Percentiles rank a stretch among this genome's conserved stretches.
phyloP scores from a whole-genome alignment of 495 filamentous ascomycete species.

The Neurospora hispaniola region DNA sequence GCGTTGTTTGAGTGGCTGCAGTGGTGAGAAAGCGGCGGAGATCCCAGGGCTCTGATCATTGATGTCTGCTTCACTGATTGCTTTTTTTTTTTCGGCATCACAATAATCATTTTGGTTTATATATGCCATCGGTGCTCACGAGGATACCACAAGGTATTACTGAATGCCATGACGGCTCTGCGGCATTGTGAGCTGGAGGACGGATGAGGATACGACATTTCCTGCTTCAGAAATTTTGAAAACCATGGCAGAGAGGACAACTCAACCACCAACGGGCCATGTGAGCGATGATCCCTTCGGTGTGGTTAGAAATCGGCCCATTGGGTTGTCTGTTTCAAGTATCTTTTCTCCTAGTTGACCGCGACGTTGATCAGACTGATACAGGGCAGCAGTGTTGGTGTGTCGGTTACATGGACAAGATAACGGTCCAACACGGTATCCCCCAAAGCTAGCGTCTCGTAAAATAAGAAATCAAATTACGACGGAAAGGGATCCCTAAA shows the following conservation, averaged over 20 bases:
- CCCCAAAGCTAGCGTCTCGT: not conserved
- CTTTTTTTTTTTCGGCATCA: fast-evolving
- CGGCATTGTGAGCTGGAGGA: not conserved
- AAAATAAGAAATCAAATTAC: not conserved
- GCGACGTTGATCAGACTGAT: not conserved
- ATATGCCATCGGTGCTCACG: not conserved
- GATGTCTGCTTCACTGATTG: not conserved
- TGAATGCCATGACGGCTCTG: not conserved
- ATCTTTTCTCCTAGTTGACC: not conserved
- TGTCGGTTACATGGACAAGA: not conserved
- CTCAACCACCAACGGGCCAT: not conserved
- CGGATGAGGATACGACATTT: not conserved
- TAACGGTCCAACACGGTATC: not conserved
- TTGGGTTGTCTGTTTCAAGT: not conserved
- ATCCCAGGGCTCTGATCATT: not conserved
- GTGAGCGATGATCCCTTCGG: not conserved
- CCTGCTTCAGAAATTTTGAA: not conserved
- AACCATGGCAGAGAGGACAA: not conserved
- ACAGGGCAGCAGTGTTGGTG: not conserved
- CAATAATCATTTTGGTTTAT: not conserved
- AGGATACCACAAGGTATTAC: not conserved
- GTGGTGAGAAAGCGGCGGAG: not conserved
- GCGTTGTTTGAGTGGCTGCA: not conserved
- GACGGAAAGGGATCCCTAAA: not conserved
- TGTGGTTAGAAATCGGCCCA: not conserved